Conservation (phyloP, 768 basidiomycete species). For the Arthromyces matolae region DNA sequence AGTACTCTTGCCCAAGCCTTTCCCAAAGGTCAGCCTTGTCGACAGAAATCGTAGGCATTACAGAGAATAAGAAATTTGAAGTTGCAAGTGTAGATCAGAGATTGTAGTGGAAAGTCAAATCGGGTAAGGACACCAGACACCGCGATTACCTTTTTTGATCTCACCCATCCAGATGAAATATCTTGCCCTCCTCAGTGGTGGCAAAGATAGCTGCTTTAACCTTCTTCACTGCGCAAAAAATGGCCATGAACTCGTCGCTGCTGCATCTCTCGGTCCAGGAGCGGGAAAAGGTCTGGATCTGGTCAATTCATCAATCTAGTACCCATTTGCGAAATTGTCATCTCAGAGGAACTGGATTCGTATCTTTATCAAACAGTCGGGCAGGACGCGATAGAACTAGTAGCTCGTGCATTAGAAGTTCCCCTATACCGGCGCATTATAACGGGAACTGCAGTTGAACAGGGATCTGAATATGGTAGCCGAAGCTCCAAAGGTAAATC, state of each 20-base stretch:
- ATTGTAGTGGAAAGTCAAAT: constrained; percentile 34
- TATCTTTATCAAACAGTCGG: constrained; percentile 99
- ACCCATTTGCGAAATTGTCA: constrained; percentile 17
- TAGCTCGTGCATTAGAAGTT: constrained; percentile 80
- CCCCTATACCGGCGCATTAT: constrained; percentile 86
- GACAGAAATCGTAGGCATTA: constrained; percentile 93
- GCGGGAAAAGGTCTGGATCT: constrained; percentile 72
- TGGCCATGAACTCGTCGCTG: constrained; percentile 82
- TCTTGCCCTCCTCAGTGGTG: constrained; percentile 91
- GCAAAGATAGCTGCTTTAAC: constrained; percentile 97
- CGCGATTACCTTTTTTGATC: constrained; percentile 16
- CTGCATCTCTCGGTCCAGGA: constrained; percentile 83
- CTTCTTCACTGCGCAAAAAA: constrained; percentile 84
- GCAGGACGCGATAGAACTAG: constrained; percentile 84
- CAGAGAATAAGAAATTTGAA: constrained; percentile 19
- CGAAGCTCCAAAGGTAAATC: constrained; percentile 39
- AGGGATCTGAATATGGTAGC: constrained; percentile 83
- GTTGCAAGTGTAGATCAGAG: constrained; percentile 18
- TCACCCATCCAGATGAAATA: constrained; percentile 65
- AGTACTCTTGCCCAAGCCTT: constrained; percentile 77
- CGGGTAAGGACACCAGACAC: constrained; percentile 19
- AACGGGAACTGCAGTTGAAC: constrained; percentile 73
- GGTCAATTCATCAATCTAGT: constrained; percentile 15
- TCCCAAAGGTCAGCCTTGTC: constrained; percentile 95
- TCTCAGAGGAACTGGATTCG: constrained; percentile 94